Base-by-base conservation (phyloP, 176 grass and related monocot genomes). In the Chloris gayana region DNA sequence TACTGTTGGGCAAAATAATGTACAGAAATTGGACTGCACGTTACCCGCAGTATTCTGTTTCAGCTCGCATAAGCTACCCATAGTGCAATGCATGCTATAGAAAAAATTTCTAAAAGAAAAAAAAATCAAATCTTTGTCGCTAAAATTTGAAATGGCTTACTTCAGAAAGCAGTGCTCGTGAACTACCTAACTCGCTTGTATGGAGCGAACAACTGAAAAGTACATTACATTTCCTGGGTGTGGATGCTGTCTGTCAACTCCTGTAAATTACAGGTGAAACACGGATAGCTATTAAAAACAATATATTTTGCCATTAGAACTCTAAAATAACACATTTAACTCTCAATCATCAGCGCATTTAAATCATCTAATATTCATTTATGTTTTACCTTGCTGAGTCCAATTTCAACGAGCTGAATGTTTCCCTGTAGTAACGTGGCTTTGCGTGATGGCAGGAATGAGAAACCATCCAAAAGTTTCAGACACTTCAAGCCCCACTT, bases 401-500 rank as follows among this genome's bases (percentile, higher is more conserved):
- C 32, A 21, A 98, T 91, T 76, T 93, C 90, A 64, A 94, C 74
- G 19, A 98, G 86, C 79, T 98, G 88, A 87, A 94, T 98, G 53
- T 91, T 94, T 70, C 90, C 92, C 9, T 85, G 85, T 46, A 98
- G 77, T 7, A 73, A 85, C 63, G 86, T 66, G 84, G 84, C 86
- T 85, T 98, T 93, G 85, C 77, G 64, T 22, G 79, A 80, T 17
- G 92, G 90, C 64, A 98, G 85, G 83, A 94, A 89, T 34, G 83
- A 94, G 81, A 91, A 94, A 12, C 85, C 95, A 71, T 98, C 92
- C 5, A 94, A 21, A 74, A 98, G 85, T 87, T 87, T 91, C 50
- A 85, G 47, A 78, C 90, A 98, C 73, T 89, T 91, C 74, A 98
- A 85, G 15, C 88, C 88, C 95, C 95, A 98, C 78, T 98, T 98